Evolutionary conservation across 176 grass and related monocot genomes (phyloP), one percentile per base, ranked within the genome.

Genomic region (Bolboschoenus planiculmis): DNA sequence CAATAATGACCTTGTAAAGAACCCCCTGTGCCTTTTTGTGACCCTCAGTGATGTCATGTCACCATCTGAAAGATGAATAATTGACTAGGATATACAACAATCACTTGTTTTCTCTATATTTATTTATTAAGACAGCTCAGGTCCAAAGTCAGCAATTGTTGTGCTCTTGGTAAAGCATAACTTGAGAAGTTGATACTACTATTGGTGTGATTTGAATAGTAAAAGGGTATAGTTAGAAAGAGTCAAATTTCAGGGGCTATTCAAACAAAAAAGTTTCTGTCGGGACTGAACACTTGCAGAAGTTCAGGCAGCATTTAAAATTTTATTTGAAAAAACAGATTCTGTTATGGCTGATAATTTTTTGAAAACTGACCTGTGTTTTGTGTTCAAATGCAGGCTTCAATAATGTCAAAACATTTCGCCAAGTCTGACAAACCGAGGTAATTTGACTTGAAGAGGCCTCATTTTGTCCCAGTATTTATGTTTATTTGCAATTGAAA

Each of bases 341-440:
- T 77, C 1, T 51, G 44, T 51, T 53, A 53, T 70, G 21, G 18
- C 42, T 27, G 73, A 35, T 54, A 30, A 65, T 13, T 71, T 73
- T 47, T 40, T 84, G 18, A 29, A 47, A 21, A 88, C 3, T 78
- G 84, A 88, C 44, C 36, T 67, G 23, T 60, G 46, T 42, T 37
- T 80, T 80, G 10, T 39, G 21, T 82, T 78, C 80, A 16, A 63
- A 47, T 91, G 86, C 88, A 99, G 97, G 97, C 97, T 65, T 91
- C 93, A 73, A 90, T 99, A 59, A 99, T 99, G 97, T 93, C 97
- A 3, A 99, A 96, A 36, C 93, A 93, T 85, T 99, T 99, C 54
- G 78, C 88, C 8, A 91, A 95, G 82, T 90, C 89, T 36, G 92
- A 99, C 79, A 99, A 99, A 75, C 88, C 97, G 84, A 96, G 91